A percentile compares a stretch with the other conserved stretches of the same genome.
These are phyloP conservation scores for Scedosporium boydii DNA, from an alignment of 2,329 filamentous ascomycete species.

Conservation along the genomic window DNA sequence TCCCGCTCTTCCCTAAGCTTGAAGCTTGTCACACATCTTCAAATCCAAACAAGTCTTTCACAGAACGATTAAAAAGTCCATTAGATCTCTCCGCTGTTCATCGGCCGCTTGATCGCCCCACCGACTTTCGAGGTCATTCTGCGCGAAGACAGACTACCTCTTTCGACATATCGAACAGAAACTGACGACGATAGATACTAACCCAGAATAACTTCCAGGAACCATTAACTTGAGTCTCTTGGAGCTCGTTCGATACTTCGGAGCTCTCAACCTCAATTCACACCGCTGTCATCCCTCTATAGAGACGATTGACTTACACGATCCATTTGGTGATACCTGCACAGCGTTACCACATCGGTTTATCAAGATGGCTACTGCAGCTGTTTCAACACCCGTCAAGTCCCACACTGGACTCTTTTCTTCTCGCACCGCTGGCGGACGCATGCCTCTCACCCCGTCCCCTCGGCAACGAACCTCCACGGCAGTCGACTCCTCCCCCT, in stretches of 20 bases:
- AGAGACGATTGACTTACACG: too few species aligned
- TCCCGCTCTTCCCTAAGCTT: constrained; percentile 10
- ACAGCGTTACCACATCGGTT: constrained; percentile 14
- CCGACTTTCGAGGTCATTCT: constrained; percentile 34
- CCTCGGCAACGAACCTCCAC: constrained; percentile 58
- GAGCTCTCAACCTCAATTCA: constrained; percentile 28
- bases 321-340: background rate
- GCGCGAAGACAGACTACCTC: constrained; percentile 29
- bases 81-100: constrained; percentile 37
- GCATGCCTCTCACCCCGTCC: constrained; percentile 89
- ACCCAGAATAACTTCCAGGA: constrained; percentile 35
- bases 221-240: constrained; percentile 52
- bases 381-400: constrained; percentile 86
- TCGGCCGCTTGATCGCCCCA: constrained; percentile 36
- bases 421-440: constrained; percentile 83
- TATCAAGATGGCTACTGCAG: constrained; percentile 65
- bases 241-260: constrained; percentile 40
- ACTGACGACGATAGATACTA: constrained; percentile 31
- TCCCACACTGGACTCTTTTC: constrained; percentile 90
- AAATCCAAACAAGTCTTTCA: constrained; percentile 18
- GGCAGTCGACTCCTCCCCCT: constrained; percentile 59
- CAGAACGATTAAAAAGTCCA: constrained; percentile 27
- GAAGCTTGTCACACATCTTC: constrained; percentile 12
- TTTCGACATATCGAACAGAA: constrained; percentile 41
- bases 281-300: constrained; percentile 12